Base-by-base conservation (phyloP, 352 stramenopile species). In the Stephanocyclus meneghinianus region DNA sequence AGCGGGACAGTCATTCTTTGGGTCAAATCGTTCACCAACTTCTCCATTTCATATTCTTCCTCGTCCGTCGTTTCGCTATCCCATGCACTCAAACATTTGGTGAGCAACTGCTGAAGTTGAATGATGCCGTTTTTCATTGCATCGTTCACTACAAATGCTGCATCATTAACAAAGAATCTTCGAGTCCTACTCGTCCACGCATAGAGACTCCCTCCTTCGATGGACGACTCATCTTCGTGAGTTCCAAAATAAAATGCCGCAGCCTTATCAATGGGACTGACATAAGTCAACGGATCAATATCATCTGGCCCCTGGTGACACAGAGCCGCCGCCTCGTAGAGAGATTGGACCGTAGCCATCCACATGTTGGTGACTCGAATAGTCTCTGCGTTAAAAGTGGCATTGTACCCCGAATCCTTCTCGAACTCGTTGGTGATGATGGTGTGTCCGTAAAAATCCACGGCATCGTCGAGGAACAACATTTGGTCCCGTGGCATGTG, bases 341-440 rank as follows among this genome's bases (percentile, higher is more conserved):
- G 44, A 30, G 74, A 29, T 74, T 91, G 77, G 0, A 84, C 73
- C 11, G 73, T 71, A 0, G 73, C 80, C 88, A 93, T 94, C 84
- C 87, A 91, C 56, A 94, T 71, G 62, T 81, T 88, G 0, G 86
- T 68, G 9, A 85, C 71, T 10, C 90, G 45, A 10, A 89, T 80
- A 7, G 83, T 86, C 16, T 93, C 85, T 6, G 76, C 76, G 2
- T 74, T 84, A 5, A 87, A 55, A 21, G 10, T 2, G 16, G 76
- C 42, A 62, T 83, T 29, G 42, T 79, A 84, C 6, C 76, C 76
- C 0, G 75, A 75, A 53, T 75, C 21, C 66, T 91, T 91, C 11
- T 72, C 42, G 44, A 94, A 92, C 32, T 91, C 74, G 61, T 91
- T 86, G 10, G 76, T 79, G 8, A 94, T 84, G 40, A 94, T 84